phyloP scores from a whole-genome alignment of 2,329 filamentous ascomycete genomes.

The Chalaropsis thielavioides region DNA sequence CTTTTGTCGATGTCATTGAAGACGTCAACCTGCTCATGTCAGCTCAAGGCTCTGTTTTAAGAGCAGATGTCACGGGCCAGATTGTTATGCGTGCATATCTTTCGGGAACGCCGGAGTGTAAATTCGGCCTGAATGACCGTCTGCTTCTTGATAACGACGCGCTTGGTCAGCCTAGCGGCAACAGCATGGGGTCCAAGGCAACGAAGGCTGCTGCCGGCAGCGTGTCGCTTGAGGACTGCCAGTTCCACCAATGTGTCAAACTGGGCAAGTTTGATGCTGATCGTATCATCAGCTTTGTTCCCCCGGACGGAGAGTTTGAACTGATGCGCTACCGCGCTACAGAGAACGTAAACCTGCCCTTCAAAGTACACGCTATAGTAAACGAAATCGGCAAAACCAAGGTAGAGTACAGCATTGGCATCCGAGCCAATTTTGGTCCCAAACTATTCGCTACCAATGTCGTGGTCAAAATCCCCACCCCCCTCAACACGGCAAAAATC shows the following conservation, averaged over 20 bases:
- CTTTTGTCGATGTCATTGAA: conserved; percentile 97
- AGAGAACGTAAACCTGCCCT: conserved; percentile 95
- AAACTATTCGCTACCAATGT: conserved; percentile 98
- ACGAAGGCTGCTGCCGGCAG: conserved; percentile 91
- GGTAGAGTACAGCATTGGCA: conserved; percentile 95
- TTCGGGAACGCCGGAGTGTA: conserved; percentile 92
- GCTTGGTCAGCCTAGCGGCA: conserved; percentile 39
- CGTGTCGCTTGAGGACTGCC: conserved; percentile 92
- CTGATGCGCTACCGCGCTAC: conserved; percentile 97
- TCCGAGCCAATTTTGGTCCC: conserved; percentile 89
- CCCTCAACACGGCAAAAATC: conserved; percentile 88
- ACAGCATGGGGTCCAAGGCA: conserved; percentile 67
- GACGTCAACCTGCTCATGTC: conserved; percentile 98
- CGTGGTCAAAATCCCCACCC: conserved; percentile 82
- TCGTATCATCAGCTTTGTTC: conserved; percentile 91
- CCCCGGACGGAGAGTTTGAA: conserved; percentile 95
- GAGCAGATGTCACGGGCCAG: conserved; percentile 91
- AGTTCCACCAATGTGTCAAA: conserved; percentile 98
- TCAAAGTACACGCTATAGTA: conserved; percentile 97
- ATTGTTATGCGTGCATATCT: conserved; percentile 98
- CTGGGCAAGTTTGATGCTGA: conserved; percentile 93
- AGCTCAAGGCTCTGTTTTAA: conserved; percentile 85
- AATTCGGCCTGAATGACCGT: conserved; percentile 94
- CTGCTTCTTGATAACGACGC: conserved; percentile 70
- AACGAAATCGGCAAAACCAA: conserved; percentile 95